These are phyloP conservation scores for Fusarium napiforme DNA, from an alignment of 2,329 filamentous ascomycete species.

Conservation along the genomic window DNA sequence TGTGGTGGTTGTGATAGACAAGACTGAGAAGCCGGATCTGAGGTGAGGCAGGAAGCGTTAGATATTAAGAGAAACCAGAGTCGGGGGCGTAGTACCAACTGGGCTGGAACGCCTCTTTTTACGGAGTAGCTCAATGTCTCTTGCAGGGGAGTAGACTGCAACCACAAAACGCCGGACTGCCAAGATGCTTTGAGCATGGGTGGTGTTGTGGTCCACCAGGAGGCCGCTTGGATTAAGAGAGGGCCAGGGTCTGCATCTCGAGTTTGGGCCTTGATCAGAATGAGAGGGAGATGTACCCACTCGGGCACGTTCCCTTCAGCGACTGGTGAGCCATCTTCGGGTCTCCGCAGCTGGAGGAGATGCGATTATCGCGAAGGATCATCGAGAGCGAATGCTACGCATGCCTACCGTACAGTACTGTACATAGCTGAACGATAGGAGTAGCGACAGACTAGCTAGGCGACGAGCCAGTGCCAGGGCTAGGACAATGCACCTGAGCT, in stretches of 20 bases:
- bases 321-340: not conserved
- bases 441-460: constrained; percentile 3
- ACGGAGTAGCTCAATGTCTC: constrained; percentile 13
- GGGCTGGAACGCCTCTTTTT: constrained; percentile 42
- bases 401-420: not conserved
- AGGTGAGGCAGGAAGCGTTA: constrained; percentile 41
- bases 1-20: constrained; percentile 39
- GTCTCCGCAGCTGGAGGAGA: not conserved
- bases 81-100: constrained; percentile 34
- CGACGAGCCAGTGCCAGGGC: constrained; percentile 13
- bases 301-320: not conserved
- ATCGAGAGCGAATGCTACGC: not conserved
- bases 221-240: constrained; percentile 38
- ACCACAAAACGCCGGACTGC: constrained; percentile 45
- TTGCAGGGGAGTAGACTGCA: constrained; percentile 38
- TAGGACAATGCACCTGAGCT: constrained; percentile 1
- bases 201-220: constrained; percentile 36
- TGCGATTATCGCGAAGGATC: constrained; percentile 1
- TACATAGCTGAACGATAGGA: constrained; percentile 3
- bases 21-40: constrained; percentile 32
- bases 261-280: constrained; percentile 17
- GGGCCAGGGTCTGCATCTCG: constrained; percentile 15
- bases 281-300: constrained; percentile 26
- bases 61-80: constrained; percentile 45
- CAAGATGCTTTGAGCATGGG: constrained; percentile 36